A percentile compares a stretch with the other conserved stretches of the same genome.
Evolutionary conservation across 176 grass and related monocot genomes (phyloP).

Genomic region (Juncus inflexus): DNA sequence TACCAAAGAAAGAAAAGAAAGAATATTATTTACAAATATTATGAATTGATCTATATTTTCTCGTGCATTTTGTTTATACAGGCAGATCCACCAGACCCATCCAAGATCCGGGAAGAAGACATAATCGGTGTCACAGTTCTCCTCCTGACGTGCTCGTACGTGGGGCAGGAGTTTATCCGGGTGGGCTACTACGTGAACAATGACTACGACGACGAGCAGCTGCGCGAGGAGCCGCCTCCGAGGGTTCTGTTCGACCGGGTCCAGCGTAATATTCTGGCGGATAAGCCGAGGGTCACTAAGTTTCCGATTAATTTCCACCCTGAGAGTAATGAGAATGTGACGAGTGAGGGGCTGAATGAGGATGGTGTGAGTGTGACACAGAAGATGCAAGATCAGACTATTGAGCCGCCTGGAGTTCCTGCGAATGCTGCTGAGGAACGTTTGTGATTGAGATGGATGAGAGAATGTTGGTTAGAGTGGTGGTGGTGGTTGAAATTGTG

Average conservation of each 20-base stretch:
- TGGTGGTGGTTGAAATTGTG: no score
- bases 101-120: conserved; percentile 90
- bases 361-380: background rate
- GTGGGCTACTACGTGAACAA: conserved; percentile 99
- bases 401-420: no score
- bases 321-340: conserved; percentile 50
- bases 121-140: conserved; percentile 96
- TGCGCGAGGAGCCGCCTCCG: conserved; percentile 81
- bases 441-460: no score
- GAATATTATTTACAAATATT: no score
- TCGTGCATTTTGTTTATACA: no score
- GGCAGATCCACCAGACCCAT: conserved; percentile 92
- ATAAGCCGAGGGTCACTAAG: conserved; percentile 96
- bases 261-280: conserved; percentile 90
- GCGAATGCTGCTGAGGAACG: no score
- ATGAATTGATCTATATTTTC: background rate
- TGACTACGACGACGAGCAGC: conserved; percentile 88
- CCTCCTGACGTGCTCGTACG: conserved; percentile 85
- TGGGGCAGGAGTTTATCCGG: conserved; percentile 97
- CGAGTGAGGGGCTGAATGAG: conserved; percentile 41
- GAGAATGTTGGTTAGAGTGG: no score
- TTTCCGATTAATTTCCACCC: conserved; percentile 99
- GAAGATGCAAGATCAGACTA: no score
- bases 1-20: background rate
- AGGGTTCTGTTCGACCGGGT: conserved; percentile 70